Conservation (phyloP, 2,329 filamentous ascomycete genomes). For the Arthrobotrys pseudoclavata region DNA sequence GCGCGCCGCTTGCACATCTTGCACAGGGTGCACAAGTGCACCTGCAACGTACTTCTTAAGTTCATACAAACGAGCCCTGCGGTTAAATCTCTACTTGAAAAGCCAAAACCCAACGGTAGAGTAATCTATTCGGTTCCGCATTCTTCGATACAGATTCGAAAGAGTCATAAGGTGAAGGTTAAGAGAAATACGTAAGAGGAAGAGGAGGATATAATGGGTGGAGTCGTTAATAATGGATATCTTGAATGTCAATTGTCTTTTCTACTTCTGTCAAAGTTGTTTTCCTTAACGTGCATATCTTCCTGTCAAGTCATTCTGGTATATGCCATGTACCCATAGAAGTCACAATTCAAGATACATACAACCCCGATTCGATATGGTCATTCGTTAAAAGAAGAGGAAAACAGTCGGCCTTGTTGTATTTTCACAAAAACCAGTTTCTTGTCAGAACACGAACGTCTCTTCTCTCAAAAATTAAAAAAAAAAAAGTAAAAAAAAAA, state of each 20-base stretch:
- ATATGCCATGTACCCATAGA: background rate
- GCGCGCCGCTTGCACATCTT: background rate
- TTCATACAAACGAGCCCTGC: no score
- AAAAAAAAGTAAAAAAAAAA: background rate
- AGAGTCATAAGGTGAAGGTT: background rate
- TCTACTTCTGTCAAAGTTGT: background rate
- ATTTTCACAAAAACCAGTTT: background rate
- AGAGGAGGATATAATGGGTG: slow-evolving; percentile 5
- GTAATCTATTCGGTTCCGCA: background rate
- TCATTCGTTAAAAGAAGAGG: no score
- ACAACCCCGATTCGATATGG: background rate
- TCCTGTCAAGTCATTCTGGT: background rate
- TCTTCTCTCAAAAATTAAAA: background rate
- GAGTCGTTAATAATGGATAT: background rate
- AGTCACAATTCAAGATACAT: background rate
- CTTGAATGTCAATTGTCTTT: slow-evolving; percentile 1
- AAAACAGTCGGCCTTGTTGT: background rate
- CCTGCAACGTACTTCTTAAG: no score
- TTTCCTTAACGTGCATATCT: background rate
- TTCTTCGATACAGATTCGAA: background rate
- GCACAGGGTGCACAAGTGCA: no score
- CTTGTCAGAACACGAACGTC: background rate
- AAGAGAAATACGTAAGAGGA: background rate
- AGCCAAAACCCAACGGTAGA: background rate
- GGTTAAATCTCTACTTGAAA: background rate